Base-by-base conservation (phyloP, 441 rosid species). In the Francoa sonchifolia region DNA sequence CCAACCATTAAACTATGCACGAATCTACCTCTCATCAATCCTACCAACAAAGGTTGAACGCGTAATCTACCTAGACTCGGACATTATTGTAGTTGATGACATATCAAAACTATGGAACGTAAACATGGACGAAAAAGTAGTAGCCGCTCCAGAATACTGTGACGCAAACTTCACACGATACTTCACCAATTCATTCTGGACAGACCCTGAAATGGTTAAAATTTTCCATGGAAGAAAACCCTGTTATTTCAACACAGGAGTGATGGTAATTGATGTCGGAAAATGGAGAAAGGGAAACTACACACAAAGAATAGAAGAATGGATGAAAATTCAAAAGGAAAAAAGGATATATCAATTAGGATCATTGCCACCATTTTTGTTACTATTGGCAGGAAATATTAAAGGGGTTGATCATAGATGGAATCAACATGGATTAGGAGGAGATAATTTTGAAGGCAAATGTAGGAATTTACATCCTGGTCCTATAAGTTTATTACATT, bases 391-490 rank as follows among this genome's bases (percentile, higher is more conserved):
- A 0, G 89, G 93, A 21, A 73, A 76, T 13, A 71, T 85, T 0
- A 74, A 77, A 63, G 67, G 81, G 0, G 80, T 85, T 14, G 53
- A 72, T 35, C 95, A 81, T 11, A 44, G 95, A 31, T 85, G 95
- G 95, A 85, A 78, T 62, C 92, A 85, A 37, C 88, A 84, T 34
- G 95, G 90, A 2, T 49, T 83, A 2, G 95, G 82, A 4, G 93
- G 89, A 0, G 95, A 78, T 40, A 78, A 81, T 20, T 52, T 72
- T 7, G 71, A 68, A 59, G 86, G 89, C 0, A 74, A 40, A 47
- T 85, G 95, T 2, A 61, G 95, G 59, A 66, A 57, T 1, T 56
- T 85, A 54, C 89, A 78, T 38, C 84, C 89, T 0, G 96, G 93
- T 19, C 82, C 93, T 0, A 62, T 76, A 5, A 76, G 87, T 34